phyloP scores from a whole-genome alignment of 169 alveolate genomes.

The Plasmodium fragile region DNA sequence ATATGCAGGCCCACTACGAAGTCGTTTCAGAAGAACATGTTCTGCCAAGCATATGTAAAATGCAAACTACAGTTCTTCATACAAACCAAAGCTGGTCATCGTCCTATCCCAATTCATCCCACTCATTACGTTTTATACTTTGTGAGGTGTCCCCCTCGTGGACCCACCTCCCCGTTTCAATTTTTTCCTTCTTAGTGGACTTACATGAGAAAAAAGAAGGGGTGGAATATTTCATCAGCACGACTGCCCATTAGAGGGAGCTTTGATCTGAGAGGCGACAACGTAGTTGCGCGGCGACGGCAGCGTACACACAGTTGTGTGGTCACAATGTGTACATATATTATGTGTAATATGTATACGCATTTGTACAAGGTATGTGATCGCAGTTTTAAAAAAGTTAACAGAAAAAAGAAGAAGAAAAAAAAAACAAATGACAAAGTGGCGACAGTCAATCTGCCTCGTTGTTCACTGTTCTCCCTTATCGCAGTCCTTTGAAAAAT shows the following conservation, averaged over 20 bases:
- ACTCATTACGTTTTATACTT: too few relatives aligned
- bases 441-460: not conserved
- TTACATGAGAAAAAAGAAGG: not conserved
- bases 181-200: not conserved
- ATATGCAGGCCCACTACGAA: not conserved
- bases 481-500: conserved; percentile 3
- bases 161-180: not conserved
- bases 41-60: not conserved
- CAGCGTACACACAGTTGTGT: not conserved
- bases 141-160: not conserved
- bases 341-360: not conserved
- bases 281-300: not conserved
- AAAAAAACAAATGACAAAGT: not conserved
- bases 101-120: too few relatives aligned
- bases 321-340: not conserved
- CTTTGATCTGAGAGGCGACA: not conserved
- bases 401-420: not conserved
- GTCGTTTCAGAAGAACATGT: not conserved
- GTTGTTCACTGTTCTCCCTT: not conserved
- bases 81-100: not conserved
- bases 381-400: not conserved
- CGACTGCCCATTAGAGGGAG: not conserved
- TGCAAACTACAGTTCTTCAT: not conserved
- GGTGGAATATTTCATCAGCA: not conserved
- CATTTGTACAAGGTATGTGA: not conserved